These are phyloP conservation scores for Colletotrichum lupini DNA, from an alignment of 2,329 filamentous ascomycete genomes.

Conservation along the genomic window DNA sequence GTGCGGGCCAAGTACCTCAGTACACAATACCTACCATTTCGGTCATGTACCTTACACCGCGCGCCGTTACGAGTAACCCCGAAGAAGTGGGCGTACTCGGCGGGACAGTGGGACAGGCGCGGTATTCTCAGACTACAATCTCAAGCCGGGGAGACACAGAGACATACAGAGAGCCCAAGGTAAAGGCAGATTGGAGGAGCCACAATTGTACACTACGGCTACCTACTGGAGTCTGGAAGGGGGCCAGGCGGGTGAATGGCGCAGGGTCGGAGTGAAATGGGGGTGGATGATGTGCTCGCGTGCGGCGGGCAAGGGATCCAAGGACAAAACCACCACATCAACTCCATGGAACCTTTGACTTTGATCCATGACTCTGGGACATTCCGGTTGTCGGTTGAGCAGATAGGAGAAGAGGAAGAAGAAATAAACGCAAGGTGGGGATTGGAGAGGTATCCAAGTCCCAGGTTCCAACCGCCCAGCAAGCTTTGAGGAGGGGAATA, in stretches of 20 bases:
- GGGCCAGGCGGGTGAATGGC: conserved; percentile 18
- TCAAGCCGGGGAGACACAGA: background rate
- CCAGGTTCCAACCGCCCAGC: background rate
- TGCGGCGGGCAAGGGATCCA: conserved; percentile 31
- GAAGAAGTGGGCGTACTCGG: conserved; percentile 27
- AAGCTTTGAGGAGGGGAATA: background rate
- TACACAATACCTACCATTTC: conserved; percentile 13
- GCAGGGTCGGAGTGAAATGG: conserved; percentile 27
- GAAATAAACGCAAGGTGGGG: background rate
- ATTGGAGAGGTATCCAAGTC: background rate
- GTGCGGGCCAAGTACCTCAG: background rate
- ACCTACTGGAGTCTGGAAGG: conserved; percentile 9
- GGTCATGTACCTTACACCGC: conserved; percentile 12
- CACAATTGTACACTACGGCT: background rate
- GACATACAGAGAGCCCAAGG: background rate
- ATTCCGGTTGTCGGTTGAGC: background rate
- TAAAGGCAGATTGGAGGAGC: background rate
- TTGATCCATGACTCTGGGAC: conserved; percentile 16
- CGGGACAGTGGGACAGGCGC: conserved; percentile 17
- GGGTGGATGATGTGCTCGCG: conserved; percentile 34
- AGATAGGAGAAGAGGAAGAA: background rate
- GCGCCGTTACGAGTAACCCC: conserved; percentile 31
- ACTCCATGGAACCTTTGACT: conserved; percentile 13
- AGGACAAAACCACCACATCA: conserved; percentile 8
- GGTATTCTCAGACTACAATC: conserved; percentile 3